Base-by-base conservation (phyloP, 2,329 filamentous ascomycete genomes). In the Phialocephala subalpina region DNA sequence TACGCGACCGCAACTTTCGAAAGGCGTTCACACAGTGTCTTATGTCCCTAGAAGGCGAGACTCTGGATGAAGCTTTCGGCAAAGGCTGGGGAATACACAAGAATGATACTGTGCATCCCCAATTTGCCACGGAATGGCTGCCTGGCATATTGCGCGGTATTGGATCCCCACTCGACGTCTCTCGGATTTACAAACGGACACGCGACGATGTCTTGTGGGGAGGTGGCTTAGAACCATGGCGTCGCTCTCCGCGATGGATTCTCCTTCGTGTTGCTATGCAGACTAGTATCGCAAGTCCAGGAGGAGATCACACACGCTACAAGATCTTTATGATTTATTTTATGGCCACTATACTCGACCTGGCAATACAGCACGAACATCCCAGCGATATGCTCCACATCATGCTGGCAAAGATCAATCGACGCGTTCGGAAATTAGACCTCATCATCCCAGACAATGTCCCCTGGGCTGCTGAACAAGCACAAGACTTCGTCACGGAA, bases 211-310 rank as follows among this genome's bases (percentile, higher is more conserved):
- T 87, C 0, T 63, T 84, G 11, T 87, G 79, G 77, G 65, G 70
- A 2, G 56, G 74, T 62, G 64, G 66, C 16, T 66, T 66, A 0
- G 49, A 60, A 0, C 83, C 82, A 0, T 88, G 86, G 86, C 77
- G 81, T 12, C 75, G 83, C 53, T 87, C 85, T 14, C 77, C 86
- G 0, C 65, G 84, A 0, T 90, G 86, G 86, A 76, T 89, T 0
- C 76, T 88, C 0, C 62, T 89, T 2, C 83, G 86, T 0, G 84
- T 87, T 0, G 73, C 79, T 0, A 66, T 87, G 2, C 85, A 88
- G 60, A 65, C 53, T 1, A 63, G 52, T 18, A 45, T 73, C 3
- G 53, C 36, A 20, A 12, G 9, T 12, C 11, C 4, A 25, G 14
- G 7, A 33, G 14, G 12, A 55, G 18, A 42, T 35, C 62, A 67